phyloP scores from a whole-genome alignment of 257 asterid genomes.

The Scutellaria baicalensis region DNA sequence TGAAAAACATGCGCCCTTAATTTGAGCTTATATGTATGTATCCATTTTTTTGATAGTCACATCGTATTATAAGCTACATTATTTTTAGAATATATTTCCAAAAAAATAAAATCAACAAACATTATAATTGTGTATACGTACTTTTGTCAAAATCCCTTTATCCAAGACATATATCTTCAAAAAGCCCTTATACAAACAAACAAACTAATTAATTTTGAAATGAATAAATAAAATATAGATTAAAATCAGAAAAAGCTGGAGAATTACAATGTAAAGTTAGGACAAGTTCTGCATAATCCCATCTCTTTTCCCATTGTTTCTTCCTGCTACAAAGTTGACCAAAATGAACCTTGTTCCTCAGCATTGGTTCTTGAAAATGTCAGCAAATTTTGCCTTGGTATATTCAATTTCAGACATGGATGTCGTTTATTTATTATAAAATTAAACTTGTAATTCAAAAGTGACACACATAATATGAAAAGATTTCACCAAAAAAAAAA shows the following conservation, averaged over 20 bases:
- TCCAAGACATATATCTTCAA: neutral
- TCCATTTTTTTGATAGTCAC: too few species aligned
- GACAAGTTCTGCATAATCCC: slow-evolving; percentile 15
- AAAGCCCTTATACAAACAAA: neutral
- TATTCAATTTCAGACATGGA: slow-evolving; percentile 25
- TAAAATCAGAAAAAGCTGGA: slow-evolving; percentile 7
- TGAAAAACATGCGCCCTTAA: too few species aligned
- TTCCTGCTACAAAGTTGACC: slow-evolving; percentile 27
- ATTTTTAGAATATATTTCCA: too few species aligned
- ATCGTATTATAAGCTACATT: too few species aligned
- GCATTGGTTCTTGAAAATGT: slow-evolving; percentile 26
- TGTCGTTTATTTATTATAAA: slow-evolving; percentile 7
- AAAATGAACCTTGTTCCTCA: slow-evolving; percentile 13
- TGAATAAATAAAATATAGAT: neutral
- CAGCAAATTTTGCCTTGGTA: slow-evolving; percentile 21
- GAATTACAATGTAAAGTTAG: slow-evolving; percentile 7
- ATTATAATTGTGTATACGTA: too few species aligned
- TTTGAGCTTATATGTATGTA: too few species aligned
- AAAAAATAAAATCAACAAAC: too few species aligned
- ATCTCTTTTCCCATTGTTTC: neutral
- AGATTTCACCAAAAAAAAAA: slow-evolving; percentile 9
- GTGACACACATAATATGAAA: neutral
- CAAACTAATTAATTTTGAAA: neutral
- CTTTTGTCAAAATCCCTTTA: neutral
- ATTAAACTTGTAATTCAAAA: neutral